Evolutionary conservation across 352 stramenopile genomes (phyloP).

Genomic region (Phytophthora constricta): DNA sequence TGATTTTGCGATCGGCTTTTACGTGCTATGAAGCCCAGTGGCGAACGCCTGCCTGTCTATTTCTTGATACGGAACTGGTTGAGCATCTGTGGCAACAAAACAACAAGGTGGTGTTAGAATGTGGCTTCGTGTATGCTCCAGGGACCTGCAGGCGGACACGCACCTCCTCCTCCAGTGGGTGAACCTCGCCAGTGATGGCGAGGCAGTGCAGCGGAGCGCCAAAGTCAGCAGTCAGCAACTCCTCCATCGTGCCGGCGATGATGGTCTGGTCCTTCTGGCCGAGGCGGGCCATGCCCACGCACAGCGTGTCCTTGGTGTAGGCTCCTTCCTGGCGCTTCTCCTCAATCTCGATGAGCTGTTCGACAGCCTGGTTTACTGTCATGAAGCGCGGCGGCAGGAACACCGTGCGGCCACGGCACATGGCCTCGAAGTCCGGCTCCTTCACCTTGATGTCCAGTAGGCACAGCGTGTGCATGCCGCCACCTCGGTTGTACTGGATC

Average conservation of each 20-base stretch:
- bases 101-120: conserved; percentile 1
- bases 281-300: conserved; percentile 95
- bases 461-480: conserved; percentile 98
- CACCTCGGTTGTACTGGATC: conserved; percentile 95
- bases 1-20: background rate
- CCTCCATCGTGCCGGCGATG: conserved; percentile 94
- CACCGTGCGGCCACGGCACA: conserved; percentile 92
- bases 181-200: conserved; percentile 95
- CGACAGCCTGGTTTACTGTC: conserved; percentile 94
- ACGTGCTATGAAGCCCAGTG: background rate
- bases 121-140: background rate
- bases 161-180: conserved; percentile 97
- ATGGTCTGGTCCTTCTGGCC: conserved; percentile 94
- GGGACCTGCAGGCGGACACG: conserved; percentile 29
- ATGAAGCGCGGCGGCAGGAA: conserved; percentile 98
- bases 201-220: conserved; percentile 96
- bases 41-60: conserved; percentile 24
- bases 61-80: conserved; percentile 64
- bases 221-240: conserved; percentile 95
- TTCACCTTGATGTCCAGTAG: conserved; percentile 99
- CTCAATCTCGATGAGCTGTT: conserved; percentile 97
- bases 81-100: conserved; percentile 50
- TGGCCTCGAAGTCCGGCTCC: conserved; percentile 98
- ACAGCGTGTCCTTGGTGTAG: conserved; percentile 83
- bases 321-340: conserved; percentile 85